Percentiles rank a stretch among this genome's conserved stretches.
Conservation (phyloP, 1,284 basidiomycete species). For the Chalciporus sp. region DNA sequence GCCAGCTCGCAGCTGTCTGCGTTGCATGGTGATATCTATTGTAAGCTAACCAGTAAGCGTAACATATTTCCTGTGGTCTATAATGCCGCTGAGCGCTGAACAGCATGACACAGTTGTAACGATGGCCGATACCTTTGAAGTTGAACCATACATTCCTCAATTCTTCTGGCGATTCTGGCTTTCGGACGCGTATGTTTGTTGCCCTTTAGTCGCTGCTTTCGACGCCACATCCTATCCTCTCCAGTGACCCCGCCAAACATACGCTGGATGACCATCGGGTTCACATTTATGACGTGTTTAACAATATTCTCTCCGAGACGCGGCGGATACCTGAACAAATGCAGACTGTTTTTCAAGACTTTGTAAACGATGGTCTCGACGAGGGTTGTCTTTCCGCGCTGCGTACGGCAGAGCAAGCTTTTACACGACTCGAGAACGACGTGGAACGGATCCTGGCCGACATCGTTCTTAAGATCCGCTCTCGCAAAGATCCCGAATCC, state of each 20-base stretch:
- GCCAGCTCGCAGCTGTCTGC: neutral
- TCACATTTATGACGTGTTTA: constrained; percentile 53
- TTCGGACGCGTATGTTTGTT: constrained; percentile 33
- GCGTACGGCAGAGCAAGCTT: constrained; percentile 43
- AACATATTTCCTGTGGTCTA: constrained; percentile 3
- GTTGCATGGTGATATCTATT: neutral
- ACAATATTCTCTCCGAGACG: constrained; percentile 49
- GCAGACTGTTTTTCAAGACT: constrained; percentile 46
- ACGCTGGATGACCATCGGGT: constrained; percentile 42
- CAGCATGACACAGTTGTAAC: neutral
- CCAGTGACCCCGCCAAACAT: constrained; percentile 31
- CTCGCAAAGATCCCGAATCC: constrained; percentile 15
- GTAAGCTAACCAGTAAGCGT: neutral
- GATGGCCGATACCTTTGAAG: constrained; percentile 1
- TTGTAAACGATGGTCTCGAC: constrained; percentile 37
- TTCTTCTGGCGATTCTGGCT: constrained; percentile 49
- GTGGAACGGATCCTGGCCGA: constrained; percentile 42
- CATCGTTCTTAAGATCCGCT: constrained; percentile 35
- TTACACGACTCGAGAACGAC: constrained; percentile 43
- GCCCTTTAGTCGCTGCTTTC: too few relatives aligned
- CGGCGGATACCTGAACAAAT: constrained; percentile 35
- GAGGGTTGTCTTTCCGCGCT: constrained; percentile 38
- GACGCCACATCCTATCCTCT: neutral
- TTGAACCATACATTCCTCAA: constrained; percentile 40
- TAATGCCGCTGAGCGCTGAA: neutral